A percentile compares a stretch with the other conserved stretches of the same genome.
Conservation (phyloP, 2,329 filamentous ascomycete genomes). For the Ophiocordyceps camponoti-rufipedis region DNA sequence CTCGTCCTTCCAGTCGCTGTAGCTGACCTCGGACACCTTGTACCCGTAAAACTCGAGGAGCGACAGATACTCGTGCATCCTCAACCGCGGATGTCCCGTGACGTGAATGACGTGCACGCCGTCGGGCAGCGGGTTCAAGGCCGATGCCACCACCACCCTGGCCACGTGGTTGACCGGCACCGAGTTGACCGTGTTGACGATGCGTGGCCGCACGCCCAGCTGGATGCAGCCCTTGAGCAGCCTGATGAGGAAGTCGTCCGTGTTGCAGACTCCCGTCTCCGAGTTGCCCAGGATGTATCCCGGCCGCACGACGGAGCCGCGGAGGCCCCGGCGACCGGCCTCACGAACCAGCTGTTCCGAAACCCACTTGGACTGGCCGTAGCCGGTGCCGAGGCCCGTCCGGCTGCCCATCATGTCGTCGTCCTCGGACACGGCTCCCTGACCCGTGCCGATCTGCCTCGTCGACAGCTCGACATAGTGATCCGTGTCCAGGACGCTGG, state of each 20-base stretch:
- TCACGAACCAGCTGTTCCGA: constrained; percentile 58
- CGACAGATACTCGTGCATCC: constrained; percentile 59
- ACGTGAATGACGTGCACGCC: constrained; percentile 51
- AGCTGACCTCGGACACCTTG: constrained; percentile 59
- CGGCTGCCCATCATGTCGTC: constrained; percentile 45
- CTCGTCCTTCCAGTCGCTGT: constrained; percentile 20
- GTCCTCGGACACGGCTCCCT: constrained; percentile 47
- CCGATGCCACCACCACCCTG: constrained; percentile 55
- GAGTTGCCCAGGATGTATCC: constrained; percentile 69
- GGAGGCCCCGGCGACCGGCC: constrained; percentile 48
- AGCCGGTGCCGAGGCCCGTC: constrained; percentile 57
- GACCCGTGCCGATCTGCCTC: constrained; percentile 42
- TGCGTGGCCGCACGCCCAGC: constrained; percentile 51
- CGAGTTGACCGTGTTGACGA: constrained; percentile 75
- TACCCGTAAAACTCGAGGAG: constrained; percentile 52
- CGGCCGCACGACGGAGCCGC: constrained; percentile 52
- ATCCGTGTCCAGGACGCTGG: constrained; percentile 48
- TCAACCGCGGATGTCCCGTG: constrained; percentile 60
- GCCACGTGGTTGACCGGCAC: constrained; percentile 76
- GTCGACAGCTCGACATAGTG: constrained; percentile 60
- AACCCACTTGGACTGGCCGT: constrained; percentile 69
- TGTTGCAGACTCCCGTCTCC: constrained; percentile 51
- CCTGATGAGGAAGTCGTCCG: constrained; percentile 79
- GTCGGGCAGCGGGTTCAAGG: constrained; percentile 39
- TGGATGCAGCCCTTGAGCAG: constrained; percentile 81